Percentiles rank a stretch among this genome's conserved stretches.
phyloP scores from a whole-genome alignment of 2,329 filamentous ascomycete species.

The Gnomoniopsis smithogilvyi region DNA sequence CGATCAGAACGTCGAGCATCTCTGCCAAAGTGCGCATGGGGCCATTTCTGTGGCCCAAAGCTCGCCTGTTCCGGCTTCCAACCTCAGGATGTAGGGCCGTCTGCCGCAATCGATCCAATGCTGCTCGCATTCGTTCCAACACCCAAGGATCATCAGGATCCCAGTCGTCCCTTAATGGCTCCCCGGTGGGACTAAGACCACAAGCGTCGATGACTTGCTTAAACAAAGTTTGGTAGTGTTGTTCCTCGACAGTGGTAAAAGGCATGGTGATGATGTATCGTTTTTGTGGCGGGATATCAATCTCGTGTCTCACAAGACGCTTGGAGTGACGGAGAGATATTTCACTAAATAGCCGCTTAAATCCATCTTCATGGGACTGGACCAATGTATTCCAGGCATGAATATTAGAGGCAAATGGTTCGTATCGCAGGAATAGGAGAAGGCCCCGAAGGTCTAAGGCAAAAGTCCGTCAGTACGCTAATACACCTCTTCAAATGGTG shows the following conservation, averaged over 20 bases:
- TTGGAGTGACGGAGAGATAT: slow-evolving; percentile 87
- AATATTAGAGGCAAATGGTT: slow-evolving; percentile 67
- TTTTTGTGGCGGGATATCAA: slow-evolving; percentile 77
- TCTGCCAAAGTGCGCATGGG: slow-evolving; percentile 80
- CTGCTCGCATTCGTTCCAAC: slow-evolving; percentile 72
- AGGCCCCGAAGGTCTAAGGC: slow-evolving; percentile 70
- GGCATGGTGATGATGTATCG: slow-evolving; percentile 85
- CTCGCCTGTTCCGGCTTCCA: slow-evolving; percentile 61
- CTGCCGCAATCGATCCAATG: slow-evolving; percentile 75
- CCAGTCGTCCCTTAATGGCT: slow-evolving; percentile 61
- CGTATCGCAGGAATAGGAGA: slow-evolving; percentile 73
- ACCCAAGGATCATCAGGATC: slow-evolving; percentile 53
- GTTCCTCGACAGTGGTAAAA: slow-evolving; percentile 86
- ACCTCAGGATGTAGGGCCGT: slow-evolving; percentile 85
- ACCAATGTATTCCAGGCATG: slow-evolving; percentile 68
- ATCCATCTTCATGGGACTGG: slow-evolving; percentile 56
- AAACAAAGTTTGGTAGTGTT: slow-evolving; percentile 78
- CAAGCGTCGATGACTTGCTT: slow-evolving; percentile 70
- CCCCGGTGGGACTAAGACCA: slow-evolving; percentile 62
- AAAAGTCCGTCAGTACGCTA: slow-evolving; percentile 20
- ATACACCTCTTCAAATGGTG: background rate
- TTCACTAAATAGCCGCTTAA: slow-evolving; percentile 65
- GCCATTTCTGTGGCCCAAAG: slow-evolving; percentile 59
- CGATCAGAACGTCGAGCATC: slow-evolving; percentile 88
- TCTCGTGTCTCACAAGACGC: slow-evolving; percentile 71